phyloP scores from a whole-genome alignment of 352 stramenopile species.

The Globisporangium splendens region DNA sequence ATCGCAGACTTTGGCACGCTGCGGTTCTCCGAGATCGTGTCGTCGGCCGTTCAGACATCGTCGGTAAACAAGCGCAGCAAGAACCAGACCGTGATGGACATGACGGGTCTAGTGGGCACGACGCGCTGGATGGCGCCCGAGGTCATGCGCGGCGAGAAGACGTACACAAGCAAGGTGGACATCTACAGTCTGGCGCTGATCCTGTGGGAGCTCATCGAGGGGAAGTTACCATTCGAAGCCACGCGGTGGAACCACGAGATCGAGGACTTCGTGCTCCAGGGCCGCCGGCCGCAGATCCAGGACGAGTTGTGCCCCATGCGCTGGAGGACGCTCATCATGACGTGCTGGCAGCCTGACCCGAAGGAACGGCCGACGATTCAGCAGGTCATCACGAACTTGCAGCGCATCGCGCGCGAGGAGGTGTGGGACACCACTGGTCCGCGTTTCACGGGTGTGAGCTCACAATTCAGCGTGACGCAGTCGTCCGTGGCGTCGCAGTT shows the following conservation, averaged over 20 bases:
- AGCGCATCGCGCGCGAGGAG: constrained; percentile 78
- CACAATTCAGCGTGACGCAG: constrained; percentile 44
- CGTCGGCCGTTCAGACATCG: constrained; percentile 46
- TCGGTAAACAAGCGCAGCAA: constrained; percentile 11
- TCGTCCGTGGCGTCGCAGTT: constrained; percentile 33
- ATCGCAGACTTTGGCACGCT: constrained; percentile 89
- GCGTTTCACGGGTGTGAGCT: constrained; percentile 51
- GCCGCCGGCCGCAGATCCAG: constrained; percentile 60
- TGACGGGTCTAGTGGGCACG: constrained; percentile 86
- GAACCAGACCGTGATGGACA: constrained; percentile 50
- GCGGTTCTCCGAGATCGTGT: constrained; percentile 85
- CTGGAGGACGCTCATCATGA: constrained; percentile 75
- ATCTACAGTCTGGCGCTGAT: constrained; percentile 88
- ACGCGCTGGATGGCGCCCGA: constrained; percentile 89
- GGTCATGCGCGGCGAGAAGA: constrained; percentile 81
- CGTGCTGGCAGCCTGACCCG: constrained; percentile 85
- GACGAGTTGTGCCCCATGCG: constrained; percentile 68
- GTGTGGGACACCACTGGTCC: constrained; percentile 58
- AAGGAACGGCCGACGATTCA: constrained; percentile 80
- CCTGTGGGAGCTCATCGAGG: constrained; percentile 86
- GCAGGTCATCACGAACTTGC: constrained; percentile 79
- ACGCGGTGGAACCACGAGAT: constrained; percentile 87
- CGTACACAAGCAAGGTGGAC: constrained; percentile 88
- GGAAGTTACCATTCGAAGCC: constrained; percentile 75
- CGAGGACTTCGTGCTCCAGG: constrained; percentile 74